Conservation (phyloP, 2,329 filamentous ascomycete species). For the Basipetospora chlamydospora region DNA sequence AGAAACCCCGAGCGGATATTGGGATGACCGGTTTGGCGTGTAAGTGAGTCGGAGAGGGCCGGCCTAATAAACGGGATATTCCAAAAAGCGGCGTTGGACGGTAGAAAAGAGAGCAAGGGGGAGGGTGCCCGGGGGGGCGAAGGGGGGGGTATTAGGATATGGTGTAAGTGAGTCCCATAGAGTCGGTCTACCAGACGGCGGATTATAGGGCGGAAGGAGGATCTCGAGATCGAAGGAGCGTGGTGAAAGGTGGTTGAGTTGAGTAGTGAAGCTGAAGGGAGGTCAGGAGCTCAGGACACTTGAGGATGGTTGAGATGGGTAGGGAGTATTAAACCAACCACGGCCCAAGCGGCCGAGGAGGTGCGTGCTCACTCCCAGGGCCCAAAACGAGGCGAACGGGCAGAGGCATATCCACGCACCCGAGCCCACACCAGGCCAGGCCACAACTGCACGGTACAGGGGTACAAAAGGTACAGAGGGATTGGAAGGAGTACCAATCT, state of each 20-base stretch:
- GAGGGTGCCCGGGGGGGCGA: conserved; percentile 2
- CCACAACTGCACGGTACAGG: not conserved
- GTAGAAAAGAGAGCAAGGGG: not conserved
- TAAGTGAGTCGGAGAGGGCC: conserved; percentile 1
- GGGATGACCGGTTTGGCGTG: conserved; percentile 1
- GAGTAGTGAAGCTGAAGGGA: conserved; percentile 3
- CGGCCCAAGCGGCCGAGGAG: no score
- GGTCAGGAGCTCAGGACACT: conserved; percentile 2
- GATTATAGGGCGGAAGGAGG: no score
- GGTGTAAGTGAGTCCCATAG: conserved; percentile 2
- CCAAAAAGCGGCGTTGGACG: not conserved
- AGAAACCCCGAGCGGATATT: not conserved
- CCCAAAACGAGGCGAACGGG: conserved; percentile 4
- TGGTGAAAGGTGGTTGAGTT: conserved; percentile 1
- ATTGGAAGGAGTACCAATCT: no score
- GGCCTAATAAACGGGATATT: no score
- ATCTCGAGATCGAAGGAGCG: no score
- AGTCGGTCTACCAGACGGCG: not conserved
- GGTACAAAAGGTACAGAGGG: no score
- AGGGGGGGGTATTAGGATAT: conserved; percentile 1
- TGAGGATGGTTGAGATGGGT: no score
- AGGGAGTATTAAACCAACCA: conserved; percentile 5
- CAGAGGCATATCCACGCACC: conserved; percentile 1
- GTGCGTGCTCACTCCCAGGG: no score
- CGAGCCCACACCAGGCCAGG: not conserved